Conservation (phyloP, 352 stramenopile species). For the Paralagenidium karlingii region DNA sequence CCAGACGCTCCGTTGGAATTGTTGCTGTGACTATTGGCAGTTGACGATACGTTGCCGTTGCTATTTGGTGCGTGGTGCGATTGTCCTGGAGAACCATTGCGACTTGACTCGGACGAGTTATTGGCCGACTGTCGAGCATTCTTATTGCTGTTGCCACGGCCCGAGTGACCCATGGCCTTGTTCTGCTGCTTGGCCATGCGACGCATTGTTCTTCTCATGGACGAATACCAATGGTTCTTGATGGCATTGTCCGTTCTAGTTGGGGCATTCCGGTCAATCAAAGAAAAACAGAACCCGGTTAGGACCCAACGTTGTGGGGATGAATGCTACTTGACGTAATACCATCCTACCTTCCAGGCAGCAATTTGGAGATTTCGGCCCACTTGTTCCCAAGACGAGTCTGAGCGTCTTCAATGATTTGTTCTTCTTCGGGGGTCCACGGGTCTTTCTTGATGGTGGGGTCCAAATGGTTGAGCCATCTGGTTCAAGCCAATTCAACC, state of each 20-base stretch:
- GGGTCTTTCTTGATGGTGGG: constrained; percentile 80
- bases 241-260: constrained; percentile 78
- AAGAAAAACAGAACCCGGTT: background rate
- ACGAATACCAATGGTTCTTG: constrained; percentile 88
- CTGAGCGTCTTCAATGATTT: constrained; percentile 84
- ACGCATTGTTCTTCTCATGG: constrained; percentile 83
- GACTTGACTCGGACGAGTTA: constrained; percentile 18
- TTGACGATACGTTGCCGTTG: constrained; percentile 1
- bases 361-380: constrained; percentile 95
- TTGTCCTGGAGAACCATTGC: constrained; percentile 1
- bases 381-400: constrained; percentile 93
- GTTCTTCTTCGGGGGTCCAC: constrained; percentile 84
- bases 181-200: constrained; percentile 81
- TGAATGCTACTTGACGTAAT: too few species aligned
- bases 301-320: background rate
- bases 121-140: constrained; percentile 8
- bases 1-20: background rate
- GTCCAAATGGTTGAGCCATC: constrained; percentile 77
- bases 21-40: background rate
- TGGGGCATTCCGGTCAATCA: constrained; percentile 1
- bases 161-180: constrained; percentile 33
- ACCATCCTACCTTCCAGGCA: constrained; percentile 74
- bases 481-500: constrained; percentile 6
- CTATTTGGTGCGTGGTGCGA: background rate
- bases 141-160: constrained; percentile 6